Conservation (phyloP, 2,329 filamentous ascomycete species). For the Cladosporium cucumerinum region DNA sequence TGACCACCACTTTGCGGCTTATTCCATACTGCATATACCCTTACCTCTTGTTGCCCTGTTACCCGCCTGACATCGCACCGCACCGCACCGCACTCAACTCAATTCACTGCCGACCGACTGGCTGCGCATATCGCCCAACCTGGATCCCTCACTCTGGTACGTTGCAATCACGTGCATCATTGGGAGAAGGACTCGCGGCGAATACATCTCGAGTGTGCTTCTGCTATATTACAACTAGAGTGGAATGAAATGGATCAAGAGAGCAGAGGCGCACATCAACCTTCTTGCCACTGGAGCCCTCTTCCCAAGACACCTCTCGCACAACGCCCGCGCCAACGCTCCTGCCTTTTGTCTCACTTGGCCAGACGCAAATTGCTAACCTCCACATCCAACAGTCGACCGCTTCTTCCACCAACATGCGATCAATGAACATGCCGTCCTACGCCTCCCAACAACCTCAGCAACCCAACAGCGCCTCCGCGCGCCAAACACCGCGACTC, state of each 20-base stretch:
- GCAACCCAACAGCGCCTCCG: conserved; percentile 6
- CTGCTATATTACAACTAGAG: not conserved
- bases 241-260: not conserved
- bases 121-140: not conserved
- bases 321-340: not conserved
- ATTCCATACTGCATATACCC: not conserved
- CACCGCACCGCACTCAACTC: not conserved
- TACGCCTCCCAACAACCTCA: conserved; percentile 40
- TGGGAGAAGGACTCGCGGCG: not conserved
- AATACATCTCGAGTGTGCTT: not conserved
- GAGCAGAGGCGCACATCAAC: not conserved
- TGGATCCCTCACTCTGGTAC: not conserved
- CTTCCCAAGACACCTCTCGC: not conserved
- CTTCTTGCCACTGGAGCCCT: too few relatives aligned
- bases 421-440: conserved; percentile 50
- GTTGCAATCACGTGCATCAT: not conserved
- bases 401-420: conserved; percentile 35
- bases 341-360: not conserved
- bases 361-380: not conserved
- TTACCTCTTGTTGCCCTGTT: not conserved
- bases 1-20: not conserved
- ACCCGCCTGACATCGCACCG: not conserved
- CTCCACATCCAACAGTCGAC: not conserved
- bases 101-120: not conserved
- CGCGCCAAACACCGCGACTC: conserved; percentile 29